Evolutionary conservation across 352 stramenopile species (phyloP), one percentile per base, ranked within the genome.

Genomic region (Phytophthora sojae): DNA sequence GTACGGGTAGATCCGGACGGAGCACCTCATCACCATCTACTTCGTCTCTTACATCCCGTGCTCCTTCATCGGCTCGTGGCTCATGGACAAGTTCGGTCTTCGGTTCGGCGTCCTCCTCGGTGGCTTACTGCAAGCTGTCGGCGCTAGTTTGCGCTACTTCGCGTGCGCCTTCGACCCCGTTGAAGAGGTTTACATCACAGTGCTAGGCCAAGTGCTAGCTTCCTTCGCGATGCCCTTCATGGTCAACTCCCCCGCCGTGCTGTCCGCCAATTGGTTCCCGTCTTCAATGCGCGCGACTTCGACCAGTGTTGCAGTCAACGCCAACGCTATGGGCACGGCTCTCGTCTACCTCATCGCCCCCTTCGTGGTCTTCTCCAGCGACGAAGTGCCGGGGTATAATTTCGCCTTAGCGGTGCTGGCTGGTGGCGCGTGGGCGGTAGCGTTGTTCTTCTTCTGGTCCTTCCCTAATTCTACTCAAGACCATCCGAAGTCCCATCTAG

Each of bases 41-140:
- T 93, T 93, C 60, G 54, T 92, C 19, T 83, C 81, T 25, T 93
- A 93, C 61, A 92, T 93, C 32, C 86, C 86, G 14, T 92, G 83
- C 66, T 90, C 86, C 21, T 93, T 93, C 63, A 30, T 93, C 39
- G 83, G 85, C 6, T 93, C 83, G 51, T 93, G 85, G 85, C 61
- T 93, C 61, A 91, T 93, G 80, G 85, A 93, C 69, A 85, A 84
- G 37, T 81, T 83, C 42, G 85, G 85, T 0, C 54, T 93, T 29
- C 80, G 81, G 8, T 89, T 76, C 30, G 85, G 83, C 1, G 78
- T 93, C 3, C 57, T 91, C 9, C 67, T 93, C 4, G 85, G 85
- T 12, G 85, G 61, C 3, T 64, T 82, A 5, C 59, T 92, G 8
- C 82, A 92, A 57, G 81, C 85, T 12, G 50, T 79, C 3, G 81